Percentiles rank a stretch among this genome's conserved stretches.
phyloP scores from a whole-genome alignment of 805 yeast species.

The Saccharomyces eubayanus region DNA sequence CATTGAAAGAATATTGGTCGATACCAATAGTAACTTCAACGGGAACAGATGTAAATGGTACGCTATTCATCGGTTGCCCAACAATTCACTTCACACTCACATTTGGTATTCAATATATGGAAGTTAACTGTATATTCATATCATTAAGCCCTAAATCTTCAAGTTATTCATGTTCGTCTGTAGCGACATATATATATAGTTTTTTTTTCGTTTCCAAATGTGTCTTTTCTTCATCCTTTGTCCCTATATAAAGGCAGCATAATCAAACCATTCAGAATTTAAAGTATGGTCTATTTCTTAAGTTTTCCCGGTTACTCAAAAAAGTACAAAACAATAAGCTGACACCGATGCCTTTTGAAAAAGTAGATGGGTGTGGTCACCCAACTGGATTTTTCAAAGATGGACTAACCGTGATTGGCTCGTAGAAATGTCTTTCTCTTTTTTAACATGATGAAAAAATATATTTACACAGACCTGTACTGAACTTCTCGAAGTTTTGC shows the following conservation, averaged over 20 bases:
- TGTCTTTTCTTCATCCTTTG: not conserved
- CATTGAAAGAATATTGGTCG: slow-evolving; percentile 20
- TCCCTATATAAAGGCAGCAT: not conserved
- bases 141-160: not conserved
- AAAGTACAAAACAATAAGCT: not conserved
- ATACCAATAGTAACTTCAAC: slow-evolving; percentile 19
- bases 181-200: not conserved
- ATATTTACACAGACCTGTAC: slow-evolving; percentile 35
- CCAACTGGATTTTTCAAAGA: not conserved
- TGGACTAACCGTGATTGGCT: not conserved
- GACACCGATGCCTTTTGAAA: not conserved
- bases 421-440: not conserved
- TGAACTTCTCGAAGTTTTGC: slow-evolving; percentile 28
- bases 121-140: not conserved
- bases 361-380: not conserved
- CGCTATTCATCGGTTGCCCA: slow-evolving; percentile 1
- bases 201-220: not conserved
- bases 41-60: slow-evolving; percentile 7
- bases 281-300: too few relatives aligned
- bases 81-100: not conserved
- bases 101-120: not conserved
- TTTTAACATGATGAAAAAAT: slow-evolving; percentile 27
- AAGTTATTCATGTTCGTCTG: not conserved
- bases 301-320: too few relatives aligned
- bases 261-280: too few relatives aligned